Evolutionary conservation across 495 filamentous ascomycete species (phyloP).

Genomic region (Penicillium flavigenum): DNA sequence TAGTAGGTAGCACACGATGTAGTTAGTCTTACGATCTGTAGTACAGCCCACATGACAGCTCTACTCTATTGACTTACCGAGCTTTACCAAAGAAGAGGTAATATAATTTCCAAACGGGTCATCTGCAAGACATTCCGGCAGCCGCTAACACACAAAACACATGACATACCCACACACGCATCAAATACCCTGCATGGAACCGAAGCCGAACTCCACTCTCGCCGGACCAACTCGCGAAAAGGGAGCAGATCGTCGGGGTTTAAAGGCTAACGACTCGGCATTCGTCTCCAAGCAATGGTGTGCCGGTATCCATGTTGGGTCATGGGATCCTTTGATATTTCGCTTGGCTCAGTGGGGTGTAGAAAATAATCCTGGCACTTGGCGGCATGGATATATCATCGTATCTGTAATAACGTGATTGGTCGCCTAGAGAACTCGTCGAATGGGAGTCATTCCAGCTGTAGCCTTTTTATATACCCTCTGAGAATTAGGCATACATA

Average conservation of each 20-base stretch:
- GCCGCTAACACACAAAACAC: background rate
- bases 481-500: background rate
- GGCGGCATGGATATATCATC: background rate
- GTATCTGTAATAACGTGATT: background rate
- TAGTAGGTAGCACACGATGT: background rate
- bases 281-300: background rate
- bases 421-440: background rate
- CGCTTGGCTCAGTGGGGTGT: background rate
- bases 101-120: background rate
- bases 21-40: background rate
- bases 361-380: background rate
- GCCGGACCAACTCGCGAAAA: constrained; percentile 1
- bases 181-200: constrained; percentile 16
- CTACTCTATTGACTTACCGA: background rate
- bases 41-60: background rate
- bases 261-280: background rate
- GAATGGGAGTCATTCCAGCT: background rate
- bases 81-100: background rate
- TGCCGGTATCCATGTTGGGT: background rate
- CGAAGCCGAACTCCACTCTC: constrained; percentile 6
- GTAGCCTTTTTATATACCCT: background rate
- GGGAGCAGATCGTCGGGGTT: constrained; percentile 15
- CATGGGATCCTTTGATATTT: background rate
- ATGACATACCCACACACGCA: background rate
- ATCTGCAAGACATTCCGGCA: background rate